Evolutionary conservation across 306 rosid species (phyloP).

Genomic region (Vigna hirtella): DNA sequence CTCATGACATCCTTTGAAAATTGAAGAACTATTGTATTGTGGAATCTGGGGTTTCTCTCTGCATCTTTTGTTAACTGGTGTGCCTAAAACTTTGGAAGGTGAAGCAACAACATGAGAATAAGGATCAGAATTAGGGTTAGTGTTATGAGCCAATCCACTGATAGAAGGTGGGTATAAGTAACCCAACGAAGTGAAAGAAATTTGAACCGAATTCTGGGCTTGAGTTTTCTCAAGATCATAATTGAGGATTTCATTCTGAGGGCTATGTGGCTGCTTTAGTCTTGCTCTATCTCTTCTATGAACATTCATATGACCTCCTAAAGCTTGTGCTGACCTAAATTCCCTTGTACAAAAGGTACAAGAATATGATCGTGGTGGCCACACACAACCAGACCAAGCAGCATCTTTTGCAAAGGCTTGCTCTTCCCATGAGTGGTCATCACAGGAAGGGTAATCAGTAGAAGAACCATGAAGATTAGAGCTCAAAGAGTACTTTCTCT

Average conservation of each 20-base stretch:
- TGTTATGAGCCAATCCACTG: slow-evolving; percentile 52
- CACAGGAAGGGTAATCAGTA: slow-evolving; percentile 35
- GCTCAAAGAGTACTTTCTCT: slow-evolving; percentile 55
- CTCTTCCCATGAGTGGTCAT: slow-evolving; percentile 81
- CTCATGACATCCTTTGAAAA: slow-evolving; percentile 28
- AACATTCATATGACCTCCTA: slow-evolving; percentile 93
- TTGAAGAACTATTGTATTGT: slow-evolving; percentile 40
- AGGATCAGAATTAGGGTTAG: slow-evolving; percentile 65
- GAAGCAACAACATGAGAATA: slow-evolving; percentile 36
- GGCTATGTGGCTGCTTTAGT: slow-evolving; percentile 65
- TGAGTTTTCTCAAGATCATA: slow-evolving; percentile 11
- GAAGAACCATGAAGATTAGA: slow-evolving; percentile 39
- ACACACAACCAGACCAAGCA: slow-evolving; percentile 65
- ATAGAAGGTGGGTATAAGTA: slow-evolving; percentile 52
- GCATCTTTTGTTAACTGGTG: slow-evolving; percentile 6
- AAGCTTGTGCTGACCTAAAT: slow-evolving; percentile 88
- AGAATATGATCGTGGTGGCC: slow-evolving; percentile 92
- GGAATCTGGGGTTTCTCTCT: slow-evolving; percentile 40
- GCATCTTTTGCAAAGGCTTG: slow-evolving; percentile 86
- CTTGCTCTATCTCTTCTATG: slow-evolving; percentile 88
- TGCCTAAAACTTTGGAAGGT: slow-evolving; percentile 37
- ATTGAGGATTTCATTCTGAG: slow-evolving; percentile 37
- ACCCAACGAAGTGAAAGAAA: slow-evolving; percentile 44
- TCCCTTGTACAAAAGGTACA: slow-evolving; percentile 86
- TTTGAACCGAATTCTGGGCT: slow-evolving; percentile 35